Conservation (phyloP, 75 land plant genomes). For the Pinus taeda region DNA sequence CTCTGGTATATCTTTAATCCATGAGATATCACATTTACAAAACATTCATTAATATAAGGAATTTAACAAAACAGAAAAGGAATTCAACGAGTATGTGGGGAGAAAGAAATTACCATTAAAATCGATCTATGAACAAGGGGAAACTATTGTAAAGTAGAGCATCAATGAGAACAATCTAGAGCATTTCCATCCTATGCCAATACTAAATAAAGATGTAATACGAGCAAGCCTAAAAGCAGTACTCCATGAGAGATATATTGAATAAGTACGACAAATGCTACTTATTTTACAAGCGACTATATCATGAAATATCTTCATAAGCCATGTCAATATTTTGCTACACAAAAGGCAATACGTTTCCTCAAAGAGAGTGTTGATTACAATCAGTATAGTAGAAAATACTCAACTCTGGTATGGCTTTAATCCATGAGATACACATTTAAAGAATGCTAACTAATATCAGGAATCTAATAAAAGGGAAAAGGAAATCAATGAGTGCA, state of each 20-base stretch:
- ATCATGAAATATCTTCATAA: neutral
- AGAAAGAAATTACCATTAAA: neutral
- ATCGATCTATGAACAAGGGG: neutral
- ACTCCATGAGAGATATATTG: too few species aligned
- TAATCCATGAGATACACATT: too few species aligned
- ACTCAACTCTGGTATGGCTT: too few species aligned
- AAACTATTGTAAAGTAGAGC: neutral
- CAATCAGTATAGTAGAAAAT: neutral
- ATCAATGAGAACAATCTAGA: neutral
- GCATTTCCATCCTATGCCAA: neutral
- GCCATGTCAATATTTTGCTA: neutral
- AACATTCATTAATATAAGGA: too few species aligned
- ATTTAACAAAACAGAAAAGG: neutral
- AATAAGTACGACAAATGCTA: too few species aligned
- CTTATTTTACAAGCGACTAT: neutral
- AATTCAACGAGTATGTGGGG: neutral
- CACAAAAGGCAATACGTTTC: neutral
- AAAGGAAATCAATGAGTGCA: neutral
- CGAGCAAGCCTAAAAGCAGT: too few species aligned
- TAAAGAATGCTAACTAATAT: too few species aligned
- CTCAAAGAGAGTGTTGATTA: neutral
- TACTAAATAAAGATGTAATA: too few species aligned
- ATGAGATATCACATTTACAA: too few species aligned
- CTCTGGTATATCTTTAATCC: too few species aligned
- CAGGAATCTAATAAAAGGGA: neutral